Evolutionary conservation across 208 protist species (phyloP).

Genomic region (Leishmania arabica): DNA sequence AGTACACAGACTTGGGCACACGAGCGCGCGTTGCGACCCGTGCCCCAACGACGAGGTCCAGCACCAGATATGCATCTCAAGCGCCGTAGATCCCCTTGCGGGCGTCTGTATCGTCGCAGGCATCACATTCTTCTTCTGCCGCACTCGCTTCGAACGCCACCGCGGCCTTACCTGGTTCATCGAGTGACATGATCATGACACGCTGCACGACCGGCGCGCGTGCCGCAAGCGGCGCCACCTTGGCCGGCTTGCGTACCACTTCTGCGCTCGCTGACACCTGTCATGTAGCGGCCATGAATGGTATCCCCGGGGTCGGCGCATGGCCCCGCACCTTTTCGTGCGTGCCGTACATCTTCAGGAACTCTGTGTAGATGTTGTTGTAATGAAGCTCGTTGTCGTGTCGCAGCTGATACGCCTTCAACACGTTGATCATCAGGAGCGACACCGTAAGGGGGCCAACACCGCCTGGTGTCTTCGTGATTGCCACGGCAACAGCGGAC

Average conservation of each 20-base stretch:
- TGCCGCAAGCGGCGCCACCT: neutral
- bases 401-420: conserved; percentile 63
- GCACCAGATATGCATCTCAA: conserved; percentile 10
- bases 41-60: neutral
- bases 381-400: conserved; percentile 36
- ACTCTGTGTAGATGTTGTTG: conserved; percentile 52
- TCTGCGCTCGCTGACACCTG: neutral
- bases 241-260: neutral
- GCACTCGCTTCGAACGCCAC: neutral
- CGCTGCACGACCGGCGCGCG: neutral
- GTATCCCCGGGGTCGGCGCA: neutral
- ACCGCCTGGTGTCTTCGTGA: conserved; percentile 96
- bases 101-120: conserved; percentile 35
- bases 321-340: conserved; percentile 20
- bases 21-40: neutral
- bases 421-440: conserved; percentile 90
- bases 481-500: conserved; percentile 52
- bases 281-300: neutral
- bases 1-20: neutral
- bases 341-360: conserved; percentile 53
- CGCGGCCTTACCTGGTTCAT: neutral
- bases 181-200: neutral
- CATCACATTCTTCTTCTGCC: neutral
- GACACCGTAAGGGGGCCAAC: conserved; percentile 97
- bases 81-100: conserved; percentile 48